phyloP scores from a whole-genome alignment of 768 basidiomycete species.

The Podaxis sp. region DNA sequence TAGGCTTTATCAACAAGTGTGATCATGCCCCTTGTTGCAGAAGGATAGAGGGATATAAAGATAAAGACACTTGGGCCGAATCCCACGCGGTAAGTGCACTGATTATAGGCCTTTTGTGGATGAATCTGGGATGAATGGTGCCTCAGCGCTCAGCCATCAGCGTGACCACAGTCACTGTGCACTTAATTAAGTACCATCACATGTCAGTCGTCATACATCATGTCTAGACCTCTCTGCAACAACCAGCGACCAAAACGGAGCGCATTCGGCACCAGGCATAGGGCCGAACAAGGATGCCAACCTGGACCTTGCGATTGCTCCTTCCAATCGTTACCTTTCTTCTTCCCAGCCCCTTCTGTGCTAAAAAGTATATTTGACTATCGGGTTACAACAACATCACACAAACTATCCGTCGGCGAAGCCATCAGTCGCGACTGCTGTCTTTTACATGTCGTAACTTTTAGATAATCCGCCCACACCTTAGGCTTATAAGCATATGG shows the following conservation, averaged over 20 bases:
- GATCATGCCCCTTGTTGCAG: no score
- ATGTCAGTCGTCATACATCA: no score
- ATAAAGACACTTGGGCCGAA: no score
- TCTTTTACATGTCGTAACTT: constrained; percentile 11
- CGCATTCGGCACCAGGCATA: neutral
- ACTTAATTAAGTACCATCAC: no score
- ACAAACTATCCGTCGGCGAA: constrained; percentile 2
- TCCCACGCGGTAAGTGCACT: no score
- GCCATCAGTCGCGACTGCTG: neutral
- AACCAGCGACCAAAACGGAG: neutral
- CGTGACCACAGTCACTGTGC: no score
- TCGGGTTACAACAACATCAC: neutral
- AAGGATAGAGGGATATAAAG: no score
- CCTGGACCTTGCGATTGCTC: neutral
- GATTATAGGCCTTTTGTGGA: no score
- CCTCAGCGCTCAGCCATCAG: no score
- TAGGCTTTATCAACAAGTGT: no score
- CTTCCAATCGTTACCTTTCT: neutral
- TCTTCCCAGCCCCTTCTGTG: neutral
- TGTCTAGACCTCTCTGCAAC: no score
- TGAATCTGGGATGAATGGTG: no score
- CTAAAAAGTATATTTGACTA: constrained; percentile 7
- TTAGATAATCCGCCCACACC: constrained; percentile 4
- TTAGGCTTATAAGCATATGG: constrained; percentile 22
- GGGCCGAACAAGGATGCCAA: neutral